Evolutionary conservation across 2,329 filamentous ascomycete genomes (phyloP), one percentile per base, ranked within the genome.

Genomic region (Neocatenulostroma microsporum): DNA sequence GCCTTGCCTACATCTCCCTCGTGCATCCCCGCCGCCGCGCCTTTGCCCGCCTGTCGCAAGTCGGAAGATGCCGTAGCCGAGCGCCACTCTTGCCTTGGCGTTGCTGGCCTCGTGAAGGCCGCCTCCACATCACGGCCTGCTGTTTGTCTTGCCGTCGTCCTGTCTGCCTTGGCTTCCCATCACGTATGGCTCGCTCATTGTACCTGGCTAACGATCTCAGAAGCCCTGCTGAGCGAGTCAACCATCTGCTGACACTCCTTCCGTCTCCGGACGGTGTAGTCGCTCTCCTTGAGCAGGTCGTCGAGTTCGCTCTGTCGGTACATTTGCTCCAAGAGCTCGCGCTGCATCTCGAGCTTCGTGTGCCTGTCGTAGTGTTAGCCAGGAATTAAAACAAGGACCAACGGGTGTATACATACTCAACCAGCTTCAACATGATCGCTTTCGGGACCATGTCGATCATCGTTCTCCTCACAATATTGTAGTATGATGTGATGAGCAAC

Each of bases 391-490:
- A n/a, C n/a, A n/a, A n/a, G n/a, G n/a, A n/a, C n/a, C n/a, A n/a
- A 25, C 19, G 21, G 19, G 25, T 6, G 21, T 18, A 12, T 21
- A 80, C 86, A 62, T 78, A 94, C 83, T 89, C 81, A 34, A 98
- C 91, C 30, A 98, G 82, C 53, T 76, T 95, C 50, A 96, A 75
- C 91, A 98, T 98, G 60, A 98, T 93, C 26, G 91, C 91, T 69
- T 98, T 98, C 50, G 91, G 91, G 5, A 98, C 91, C 91, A 98
- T 98, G 58, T 98, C 91, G 49, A 96, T 95, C 87, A 98, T 93
- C 43, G 93, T 98, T 51, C 91, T 76, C 70, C 87, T 86, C 49
- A 95, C 88, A 59, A 98, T 98, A 67, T 94, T 95, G 68, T 84
- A 98, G 72, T 98, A 98, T 1, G 87, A 95, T 39, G 80, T 83